phyloP scores from a whole-genome alignment of 208 protist genomes.

The Tetramitus jugosus region DNA sequence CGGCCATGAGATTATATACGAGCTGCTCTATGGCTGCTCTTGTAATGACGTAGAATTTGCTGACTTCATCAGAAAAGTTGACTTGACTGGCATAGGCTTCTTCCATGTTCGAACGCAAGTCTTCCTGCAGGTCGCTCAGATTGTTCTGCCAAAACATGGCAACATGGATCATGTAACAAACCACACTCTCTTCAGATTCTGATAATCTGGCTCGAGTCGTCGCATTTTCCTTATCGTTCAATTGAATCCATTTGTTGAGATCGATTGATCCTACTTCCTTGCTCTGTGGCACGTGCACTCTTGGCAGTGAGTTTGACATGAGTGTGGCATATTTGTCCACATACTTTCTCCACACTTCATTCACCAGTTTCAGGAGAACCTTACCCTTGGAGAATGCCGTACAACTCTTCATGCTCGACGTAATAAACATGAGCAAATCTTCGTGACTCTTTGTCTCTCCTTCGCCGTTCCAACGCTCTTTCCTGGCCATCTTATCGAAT shows the following conservation, averaged over 20 bases:
- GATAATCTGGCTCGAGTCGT: neutral
- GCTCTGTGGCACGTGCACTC: neutral
- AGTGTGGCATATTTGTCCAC: neutral
- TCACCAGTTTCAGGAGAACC: neutral
- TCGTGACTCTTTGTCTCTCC: neutral
- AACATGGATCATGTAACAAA: neutral
- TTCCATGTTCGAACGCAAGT: neutral
- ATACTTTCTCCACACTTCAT: conserved; percentile 15
- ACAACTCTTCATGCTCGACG: neutral
- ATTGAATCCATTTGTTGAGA: too few relatives aligned
- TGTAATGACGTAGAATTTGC: neutral
- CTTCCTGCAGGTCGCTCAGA: neutral
- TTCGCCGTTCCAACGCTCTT: conserved; percentile 14
- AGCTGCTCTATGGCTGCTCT: neutral
- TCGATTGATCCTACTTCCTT: neutral
- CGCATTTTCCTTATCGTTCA: neutral
- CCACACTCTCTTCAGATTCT: neutral
- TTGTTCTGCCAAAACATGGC: conserved; percentile 7
- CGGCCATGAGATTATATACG: neutral
- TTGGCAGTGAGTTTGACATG: neutral
- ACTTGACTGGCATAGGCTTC: neutral
- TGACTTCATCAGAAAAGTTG: neutral
- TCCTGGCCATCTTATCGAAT: conserved; percentile 16
- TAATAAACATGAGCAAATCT: conserved; percentile 22
- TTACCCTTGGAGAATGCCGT: neutral